Evolutionary conservation across 768 basidiomycete species (phyloP).

Genomic region (Lyophyllum shimeji): DNA sequence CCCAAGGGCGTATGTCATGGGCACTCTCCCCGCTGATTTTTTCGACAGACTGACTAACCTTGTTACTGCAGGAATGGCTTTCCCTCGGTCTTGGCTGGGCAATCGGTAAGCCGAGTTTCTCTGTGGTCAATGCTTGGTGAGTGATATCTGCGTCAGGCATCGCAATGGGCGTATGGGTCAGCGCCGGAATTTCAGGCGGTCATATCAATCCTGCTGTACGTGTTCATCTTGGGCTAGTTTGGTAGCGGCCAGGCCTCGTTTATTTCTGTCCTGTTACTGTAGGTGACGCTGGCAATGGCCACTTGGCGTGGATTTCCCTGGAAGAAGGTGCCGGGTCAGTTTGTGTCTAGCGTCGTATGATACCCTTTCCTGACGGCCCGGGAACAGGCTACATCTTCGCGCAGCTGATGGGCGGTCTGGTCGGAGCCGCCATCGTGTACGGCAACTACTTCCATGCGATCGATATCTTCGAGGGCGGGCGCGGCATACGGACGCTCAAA

Average conservation of each 20-base stretch:
- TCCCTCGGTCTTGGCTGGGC: conserved; percentile 46
- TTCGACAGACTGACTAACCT: background rate
- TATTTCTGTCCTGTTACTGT: background rate
- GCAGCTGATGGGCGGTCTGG: conserved; percentile 61
- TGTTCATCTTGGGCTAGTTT: background rate
- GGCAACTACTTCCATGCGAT: conserved; percentile 72
- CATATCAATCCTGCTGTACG: conserved; percentile 42
- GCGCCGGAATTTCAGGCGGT: conserved; percentile 49
- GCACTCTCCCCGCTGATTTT: background rate
- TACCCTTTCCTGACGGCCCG: background rate
- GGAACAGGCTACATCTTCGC: conserved; percentile 51
- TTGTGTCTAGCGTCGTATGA: background rate
- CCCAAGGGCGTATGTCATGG: conserved; percentile 44
- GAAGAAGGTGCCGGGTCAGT: conserved; percentile 59
- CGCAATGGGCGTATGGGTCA: conserved; percentile 48
- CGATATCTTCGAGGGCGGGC: conserved; percentile 60
- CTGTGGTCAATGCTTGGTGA: background rate
- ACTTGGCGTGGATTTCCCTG: conserved; percentile 67
- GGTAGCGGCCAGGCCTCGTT: too few species aligned
- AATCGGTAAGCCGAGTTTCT: conserved; percentile 27
- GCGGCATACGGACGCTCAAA: conserved; percentile 47
- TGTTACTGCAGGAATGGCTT: conserved; percentile 33
- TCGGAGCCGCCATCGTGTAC: conserved; percentile 60
- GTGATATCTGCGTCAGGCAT: conserved; percentile 27
- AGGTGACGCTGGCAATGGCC: conserved; percentile 66